Base-by-base conservation (phyloP, 345 rosid species). In the Melaleuca quinquenervia region DNA sequence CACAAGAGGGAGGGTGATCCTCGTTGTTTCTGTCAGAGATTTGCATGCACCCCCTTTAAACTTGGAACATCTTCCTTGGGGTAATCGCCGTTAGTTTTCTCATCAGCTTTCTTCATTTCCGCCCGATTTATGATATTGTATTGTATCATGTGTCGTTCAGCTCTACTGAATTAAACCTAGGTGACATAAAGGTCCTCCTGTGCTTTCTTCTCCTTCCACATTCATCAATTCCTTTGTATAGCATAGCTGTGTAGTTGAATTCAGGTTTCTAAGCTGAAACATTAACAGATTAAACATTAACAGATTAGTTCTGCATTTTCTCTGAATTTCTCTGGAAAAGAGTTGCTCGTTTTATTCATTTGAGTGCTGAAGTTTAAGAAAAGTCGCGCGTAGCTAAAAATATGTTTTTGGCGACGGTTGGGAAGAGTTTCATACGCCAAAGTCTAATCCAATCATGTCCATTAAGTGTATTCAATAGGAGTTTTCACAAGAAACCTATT, bases 401-500 rank as follows among this genome's bases (percentile, higher is more conserved):
- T 3, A 88, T 45, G 84, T 85, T 94, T 82, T 82, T 48, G 94
- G 89, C 91, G 20, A 74, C 89, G 50, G 87, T 90, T 14, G 82
- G 89, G n/a, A 93, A 88, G 82, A 84, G 90, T 54, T 85, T 89
- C n/a, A 88, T 89, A 56, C 44, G 89, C 87, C 90, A 87, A 85
- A 90, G 89, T 85, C 52, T 87, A 83, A 60, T 89, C 51, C 90
- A 86, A 58, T 80, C 85, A 44, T 92, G 26, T n/a, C 83, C 83
- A 14, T 24, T 32, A 18, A 83, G 85, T 74, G 85, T 90, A 70
- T 58, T 76, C 12, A 83, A 86, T 44, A 88, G 95, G 87, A 91
- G 87, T 84, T 90, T 87, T 82, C 98, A 92, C 87, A 92, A 88
- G 83, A 84, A 91, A 80, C 87, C 91, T n/a, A 90, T 92, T 48